Evolutionary conservation across 306 rosid genomes (phyloP).

Genomic region (Phaseolus lunatus): DNA sequence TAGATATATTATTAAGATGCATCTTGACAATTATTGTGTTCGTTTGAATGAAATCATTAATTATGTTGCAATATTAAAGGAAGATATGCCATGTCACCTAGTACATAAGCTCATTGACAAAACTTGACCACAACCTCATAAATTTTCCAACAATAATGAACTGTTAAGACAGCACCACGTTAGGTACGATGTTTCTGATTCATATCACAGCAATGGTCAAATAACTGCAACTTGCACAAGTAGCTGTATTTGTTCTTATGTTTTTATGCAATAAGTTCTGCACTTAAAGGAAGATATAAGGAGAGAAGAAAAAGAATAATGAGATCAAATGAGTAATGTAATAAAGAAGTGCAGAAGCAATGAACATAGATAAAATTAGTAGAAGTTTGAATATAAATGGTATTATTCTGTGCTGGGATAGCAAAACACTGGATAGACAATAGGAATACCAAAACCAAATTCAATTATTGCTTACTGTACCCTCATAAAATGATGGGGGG

Average conservation of each 20-base stretch:
- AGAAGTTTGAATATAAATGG: background rate
- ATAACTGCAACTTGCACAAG: background rate
- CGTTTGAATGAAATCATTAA: background rate
- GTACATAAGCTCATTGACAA: background rate
- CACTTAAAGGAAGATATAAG: background rate
- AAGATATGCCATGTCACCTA: background rate
- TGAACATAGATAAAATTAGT: background rate
- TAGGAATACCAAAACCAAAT: conserved; percentile 18
- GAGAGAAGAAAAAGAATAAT: background rate
- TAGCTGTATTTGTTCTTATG: background rate
- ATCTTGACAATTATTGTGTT: background rate
- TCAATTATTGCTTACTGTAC: conserved; percentile 14
- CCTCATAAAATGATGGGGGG: too few species aligned
- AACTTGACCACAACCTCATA: background rate
- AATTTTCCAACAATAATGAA: background rate
- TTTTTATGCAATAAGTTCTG: background rate
- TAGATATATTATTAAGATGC: background rate
- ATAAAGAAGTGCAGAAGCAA: background rate
- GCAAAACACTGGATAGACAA: conserved; percentile 30
- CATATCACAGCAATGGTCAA: background rate
- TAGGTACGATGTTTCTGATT: conserved; percentile 1
- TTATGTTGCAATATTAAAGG: background rate
- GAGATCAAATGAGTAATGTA: background rate
- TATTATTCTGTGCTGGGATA: background rate
- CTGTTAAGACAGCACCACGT: background rate